Base-by-base conservation (phyloP, 805 yeast species). In the Candida silvatica region DNA sequence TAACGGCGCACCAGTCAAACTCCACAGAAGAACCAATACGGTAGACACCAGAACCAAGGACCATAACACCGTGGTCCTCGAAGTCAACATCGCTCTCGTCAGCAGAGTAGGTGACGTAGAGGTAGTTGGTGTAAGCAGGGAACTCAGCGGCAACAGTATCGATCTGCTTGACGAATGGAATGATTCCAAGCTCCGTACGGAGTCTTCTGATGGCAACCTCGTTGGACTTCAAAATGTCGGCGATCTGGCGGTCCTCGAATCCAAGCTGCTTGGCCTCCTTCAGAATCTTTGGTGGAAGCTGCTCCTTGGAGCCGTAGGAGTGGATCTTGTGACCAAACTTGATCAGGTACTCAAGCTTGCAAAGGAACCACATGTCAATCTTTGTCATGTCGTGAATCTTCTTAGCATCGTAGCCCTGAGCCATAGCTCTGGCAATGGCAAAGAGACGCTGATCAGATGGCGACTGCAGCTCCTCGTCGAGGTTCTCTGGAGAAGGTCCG, bases 91-190 rank as follows among this genome's bases (percentile, higher is more conserved):
- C 98, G 47, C 82, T 80, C 24, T 81, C 64, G 47, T 83, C 87
- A 32, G 95, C 97, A 54, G 85, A 88, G 67, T 92, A 90, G 26
- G 97, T 92, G 62, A 85, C 74, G 69, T 92, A 90, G 61, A 90
- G 69, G 64, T 90, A 90, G 68, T 90, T 90, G 50, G 98, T 90
- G 65, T 60, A 72, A 32, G 97, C 96, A 35, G 98, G 98, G 76
- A 90, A 92, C 64, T 90, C 98, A 34, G 98, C 97, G 34, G 98
- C 98, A 47, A 90, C 95, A 20, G 98, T 90, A 68, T 90, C 98
- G 53, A 90, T 92, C 62, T 88, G 95, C 62, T 90, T 90, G 42
- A 87, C 97, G 56, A 82, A 84, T 47, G 98, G 98, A 40, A 78
- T 65, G 45, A 90, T 74, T 37, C 94, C 94, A 38, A 75, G 76